These are phyloP conservation scores for Heimioporus sp. DNA, from an alignment of 768 basidiomycete species.

Conservation along the genomic window DNA sequence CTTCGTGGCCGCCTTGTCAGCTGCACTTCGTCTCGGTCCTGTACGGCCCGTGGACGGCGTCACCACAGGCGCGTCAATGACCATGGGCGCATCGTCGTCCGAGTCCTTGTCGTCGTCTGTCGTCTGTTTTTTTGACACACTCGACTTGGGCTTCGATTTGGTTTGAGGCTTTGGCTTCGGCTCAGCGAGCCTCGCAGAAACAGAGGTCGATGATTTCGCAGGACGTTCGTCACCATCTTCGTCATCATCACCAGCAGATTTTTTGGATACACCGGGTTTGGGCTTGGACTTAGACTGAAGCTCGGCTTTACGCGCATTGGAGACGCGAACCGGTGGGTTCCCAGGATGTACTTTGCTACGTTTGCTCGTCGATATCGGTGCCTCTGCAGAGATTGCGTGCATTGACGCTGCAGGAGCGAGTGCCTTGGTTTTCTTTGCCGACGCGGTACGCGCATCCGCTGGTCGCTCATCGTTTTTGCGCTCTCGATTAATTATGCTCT, in stretches of 20 bases:
- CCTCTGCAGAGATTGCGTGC: constrained; percentile 22
- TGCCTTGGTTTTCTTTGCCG: neutral
- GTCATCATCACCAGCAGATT: neutral
- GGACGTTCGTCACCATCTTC: constrained; percentile 11
- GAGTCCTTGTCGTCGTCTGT: neutral
- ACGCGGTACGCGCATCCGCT: neutral
- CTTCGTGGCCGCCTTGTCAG: constrained; percentile 45
- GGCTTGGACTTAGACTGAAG: constrained; percentile 1
- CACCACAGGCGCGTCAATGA: constrained; percentile 4
- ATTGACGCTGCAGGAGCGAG: constrained; percentile 19
- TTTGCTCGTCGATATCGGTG: constrained; percentile 16
- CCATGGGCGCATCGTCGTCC: constrained; percentile 5
- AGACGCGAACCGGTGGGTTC: constrained; percentile 1
- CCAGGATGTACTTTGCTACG: constrained; percentile 14
- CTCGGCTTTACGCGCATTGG: neutral
- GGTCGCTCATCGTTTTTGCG: neutral
- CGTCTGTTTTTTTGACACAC: neutral
- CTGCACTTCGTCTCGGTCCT: constrained; percentile 49
- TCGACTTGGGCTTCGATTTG: constrained; percentile 1
- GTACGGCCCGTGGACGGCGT: constrained; percentile 11
- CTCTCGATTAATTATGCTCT: neutral
- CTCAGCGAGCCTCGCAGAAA: neutral
- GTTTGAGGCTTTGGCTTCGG: neutral
- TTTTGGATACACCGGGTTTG: constrained; percentile 1
- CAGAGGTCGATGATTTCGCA: constrained; percentile 4